Evolutionary conservation across 2,329 filamentous ascomycete species (phyloP), one percentile per base, ranked within the genome.

Genomic region (Calonectria ilicicola): DNA sequence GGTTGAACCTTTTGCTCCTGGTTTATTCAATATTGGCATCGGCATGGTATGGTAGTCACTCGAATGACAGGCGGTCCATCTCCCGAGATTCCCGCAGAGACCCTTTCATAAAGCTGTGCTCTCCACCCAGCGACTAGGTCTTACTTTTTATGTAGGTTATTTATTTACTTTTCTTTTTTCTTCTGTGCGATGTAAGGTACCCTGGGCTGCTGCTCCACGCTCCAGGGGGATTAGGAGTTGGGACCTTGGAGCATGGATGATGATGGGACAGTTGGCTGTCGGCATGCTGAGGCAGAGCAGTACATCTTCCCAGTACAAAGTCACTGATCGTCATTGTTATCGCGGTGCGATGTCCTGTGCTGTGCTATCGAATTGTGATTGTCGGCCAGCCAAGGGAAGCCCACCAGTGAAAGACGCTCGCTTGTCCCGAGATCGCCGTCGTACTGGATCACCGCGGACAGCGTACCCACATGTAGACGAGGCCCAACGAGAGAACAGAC

Each of bases 361-460:
- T 44, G 56, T 51, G 35, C 53, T 40, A 40, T 64, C 40, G 66
- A 69, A 70, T 66, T 70, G 68, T 27, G 67, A 70, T 70, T 70
- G 67, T 65, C 67, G 68, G 62, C 68, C 38, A 29, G 62, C 27
- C 32, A 49, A 60, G 32, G 65, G 46, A 26, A 44, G 32, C 23
- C 42, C 62, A 15, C 62, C 68, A 70, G 63, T 66, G 19, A 62
- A 42, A 66, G 44, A 10, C 51, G 21, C 68, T 70, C 68, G 63
- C 68, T 70, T 66, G 68, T 49, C 44, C 68, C 44, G 44, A 66
- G 51, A 66, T 66, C 51, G 42, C 63, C 63, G 42, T 66, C 44
- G 58, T 44, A 66, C 68, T 60, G 62, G 68, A 70, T 60, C 49
- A 65, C 29, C 23, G 46, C 62, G 14, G 62, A 42, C 42, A 47